phyloP scores from a whole-genome alignment of 129 eudicot species.

The Artemisia argyi region DNA sequence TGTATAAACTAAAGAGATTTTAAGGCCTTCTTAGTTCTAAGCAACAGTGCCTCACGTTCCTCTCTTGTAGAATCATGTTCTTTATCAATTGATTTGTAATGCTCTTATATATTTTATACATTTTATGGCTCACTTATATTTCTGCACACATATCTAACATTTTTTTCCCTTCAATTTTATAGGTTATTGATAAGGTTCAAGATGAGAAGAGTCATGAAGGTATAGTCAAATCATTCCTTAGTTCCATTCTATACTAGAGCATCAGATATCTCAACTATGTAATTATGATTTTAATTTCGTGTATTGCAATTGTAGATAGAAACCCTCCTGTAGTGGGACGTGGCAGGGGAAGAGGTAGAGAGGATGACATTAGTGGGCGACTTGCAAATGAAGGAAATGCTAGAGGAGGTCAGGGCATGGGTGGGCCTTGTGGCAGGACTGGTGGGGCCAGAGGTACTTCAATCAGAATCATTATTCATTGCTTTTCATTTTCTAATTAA shows the following conservation, averaged over 20 bases:
- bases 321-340: slow-evolving; percentile 88
- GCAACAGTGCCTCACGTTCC: too few relatives aligned
- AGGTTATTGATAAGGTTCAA: slow-evolving; percentile 91
- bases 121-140: background rate
- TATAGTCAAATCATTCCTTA: slow-evolving; percentile 18
- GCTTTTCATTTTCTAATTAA: background rate
- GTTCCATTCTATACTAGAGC: background rate
- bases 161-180: slow-evolving; percentile 11
- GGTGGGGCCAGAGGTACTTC: slow-evolving; percentile 56
- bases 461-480: background rate
- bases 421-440: slow-evolving; percentile 47
- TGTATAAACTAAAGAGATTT: background rate
- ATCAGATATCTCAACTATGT: background rate
- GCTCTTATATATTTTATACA: background rate
- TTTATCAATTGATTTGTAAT: background rate
- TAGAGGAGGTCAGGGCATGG: slow-evolving; percentile 67
- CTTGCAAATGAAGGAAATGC: slow-evolving; percentile 54
- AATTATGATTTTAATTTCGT: background rate
- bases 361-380: slow-evolving; percentile 34
- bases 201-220: slow-evolving; percentile 84
- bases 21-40: too few relatives aligned
- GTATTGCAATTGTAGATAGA: slow-evolving; percentile 54
- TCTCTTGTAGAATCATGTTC: background rate
- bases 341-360: slow-evolving; percentile 88
- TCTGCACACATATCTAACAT: background rate